Conservation (phyloP, 1,284 basidiomycete genomes). For the Wallemia ichthyophaga region DNA sequence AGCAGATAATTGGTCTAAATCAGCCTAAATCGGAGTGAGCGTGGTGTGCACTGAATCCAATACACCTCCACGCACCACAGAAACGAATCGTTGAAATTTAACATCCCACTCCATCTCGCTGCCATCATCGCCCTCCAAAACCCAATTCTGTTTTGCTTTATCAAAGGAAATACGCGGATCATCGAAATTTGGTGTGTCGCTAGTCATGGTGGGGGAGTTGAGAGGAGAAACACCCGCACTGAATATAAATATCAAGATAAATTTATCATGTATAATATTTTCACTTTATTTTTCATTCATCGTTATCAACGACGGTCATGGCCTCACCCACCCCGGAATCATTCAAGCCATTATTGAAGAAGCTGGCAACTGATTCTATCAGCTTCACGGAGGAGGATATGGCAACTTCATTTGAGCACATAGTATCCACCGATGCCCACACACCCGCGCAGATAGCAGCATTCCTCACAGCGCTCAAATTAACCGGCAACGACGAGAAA, state of each 20-base stretch:
- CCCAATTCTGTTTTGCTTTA: slow-evolving; percentile 43
- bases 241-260: too few relatives aligned
- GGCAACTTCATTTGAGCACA: slow-evolving; percentile 6
- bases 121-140: slow-evolving; percentile 62
- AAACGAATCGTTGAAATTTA: slow-evolving; percentile 2
- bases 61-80: background rate
- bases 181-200: background rate
- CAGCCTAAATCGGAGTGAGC: slow-evolving; percentile 22
- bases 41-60: too few relatives aligned
- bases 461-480: slow-evolving; percentile 9
- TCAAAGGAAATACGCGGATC: background rate
- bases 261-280: too few relatives aligned
- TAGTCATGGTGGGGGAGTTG: too few relatives aligned
- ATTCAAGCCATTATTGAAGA: slow-evolving; percentile 7
- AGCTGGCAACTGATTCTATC: slow-evolving; percentile 6
- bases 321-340: slow-evolving; percentile 3
- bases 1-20: slow-evolving; percentile 45
- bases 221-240: too few relatives aligned
- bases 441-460: slow-evolving; percentile 9
- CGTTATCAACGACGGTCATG: background rate
- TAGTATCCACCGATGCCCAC: slow-evolving; percentile 5
- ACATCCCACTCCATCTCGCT: slow-evolving; percentile 61
- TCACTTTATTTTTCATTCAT: too few relatives aligned
- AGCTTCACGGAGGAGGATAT: slow-evolving; percentile 6
- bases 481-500: slow-evolving; percentile 9